Conservation (phyloP, 2,329 filamentous ascomycete species). For the Alternaria solani region DNA sequence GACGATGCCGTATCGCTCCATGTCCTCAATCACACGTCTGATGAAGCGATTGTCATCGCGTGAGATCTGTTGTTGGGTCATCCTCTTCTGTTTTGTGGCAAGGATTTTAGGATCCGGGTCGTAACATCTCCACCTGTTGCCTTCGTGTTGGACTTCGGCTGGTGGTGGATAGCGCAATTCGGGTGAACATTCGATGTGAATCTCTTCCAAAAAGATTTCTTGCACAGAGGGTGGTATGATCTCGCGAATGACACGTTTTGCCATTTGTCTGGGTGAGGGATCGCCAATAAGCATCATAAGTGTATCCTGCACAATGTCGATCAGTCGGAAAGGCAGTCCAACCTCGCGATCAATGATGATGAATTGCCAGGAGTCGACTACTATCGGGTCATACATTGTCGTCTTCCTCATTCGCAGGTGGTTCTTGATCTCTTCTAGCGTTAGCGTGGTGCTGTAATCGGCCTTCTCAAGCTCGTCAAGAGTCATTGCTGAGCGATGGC, state of each 20-base stretch:
- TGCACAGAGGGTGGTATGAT: conserved; percentile 34
- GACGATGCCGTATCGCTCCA: conserved; percentile 39
- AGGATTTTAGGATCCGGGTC: too few relatives aligned
- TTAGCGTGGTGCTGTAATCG: conserved; percentile 28
- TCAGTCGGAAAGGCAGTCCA: conserved; percentile 33
- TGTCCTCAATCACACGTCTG: conserved; percentile 32
- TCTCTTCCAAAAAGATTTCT: conserved; percentile 33
- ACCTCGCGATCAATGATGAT: conserved; percentile 42
- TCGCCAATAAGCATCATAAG: conserved; percentile 36
- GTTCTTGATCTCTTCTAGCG: conserved; percentile 41
- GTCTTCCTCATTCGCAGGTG: conserved; percentile 32
- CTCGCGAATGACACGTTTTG: conserved; percentile 35
- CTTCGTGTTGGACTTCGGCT: conserved; percentile 36
- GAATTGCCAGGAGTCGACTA: conserved; percentile 44
- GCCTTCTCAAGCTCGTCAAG: conserved; percentile 21
- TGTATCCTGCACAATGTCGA: conserved; percentile 40
- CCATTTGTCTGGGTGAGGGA: conserved; percentile 30
- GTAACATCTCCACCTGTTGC: conserved; percentile 31
- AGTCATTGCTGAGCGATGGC: conserved; percentile 23
- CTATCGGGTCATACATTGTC: conserved; percentile 41
- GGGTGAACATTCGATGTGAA: conserved; percentile 21
- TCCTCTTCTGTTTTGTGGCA: too few relatives aligned
- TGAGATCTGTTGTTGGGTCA: too few relatives aligned
- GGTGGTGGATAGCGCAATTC: conserved; percentile 4
- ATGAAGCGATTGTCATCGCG: conserved; percentile 37